Evolutionary conservation across 768 basidiomycete species (phyloP).

Genomic region (Rhodocollybia butyracea): DNA sequence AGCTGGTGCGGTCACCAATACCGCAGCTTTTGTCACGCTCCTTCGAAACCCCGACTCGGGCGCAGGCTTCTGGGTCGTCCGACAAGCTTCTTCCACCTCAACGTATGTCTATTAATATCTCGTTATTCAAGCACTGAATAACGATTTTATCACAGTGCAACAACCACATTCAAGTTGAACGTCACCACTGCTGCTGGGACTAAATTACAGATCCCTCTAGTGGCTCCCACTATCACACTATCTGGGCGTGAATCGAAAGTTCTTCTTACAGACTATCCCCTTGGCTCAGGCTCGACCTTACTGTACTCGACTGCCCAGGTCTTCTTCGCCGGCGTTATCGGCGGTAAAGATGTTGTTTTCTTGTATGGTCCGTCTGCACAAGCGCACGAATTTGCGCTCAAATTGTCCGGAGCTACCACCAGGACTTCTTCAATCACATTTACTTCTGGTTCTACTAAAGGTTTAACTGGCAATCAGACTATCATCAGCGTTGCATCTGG

Average conservation of each 20-base stretch:
- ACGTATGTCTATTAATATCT: slow-evolving; percentile 38
- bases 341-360: slow-evolving; percentile 57
- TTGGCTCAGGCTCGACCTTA: slow-evolving; percentile 53
- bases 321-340: slow-evolving; percentile 63
- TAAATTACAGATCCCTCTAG: slow-evolving; percentile 51
- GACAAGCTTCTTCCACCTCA: slow-evolving; percentile 66
- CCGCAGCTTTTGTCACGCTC: slow-evolving; percentile 55
- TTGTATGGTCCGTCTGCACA: slow-evolving; percentile 55
- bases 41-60: slow-evolving; percentile 66
- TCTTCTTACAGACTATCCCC: slow-evolving; percentile 67
- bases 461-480: slow-evolving; percentile 26
- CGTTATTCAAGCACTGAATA: background rate
- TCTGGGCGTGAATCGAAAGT: slow-evolving; percentile 75
- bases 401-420: slow-evolving; percentile 45
- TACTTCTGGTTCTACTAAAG: background rate
- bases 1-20: slow-evolving; percentile 24
- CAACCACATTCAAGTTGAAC: slow-evolving; percentile 55
- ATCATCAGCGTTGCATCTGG: slow-evolving; percentile 57
- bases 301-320: slow-evolving; percentile 74
- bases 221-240: slow-evolving; percentile 53
- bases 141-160: slow-evolving; percentile 29
- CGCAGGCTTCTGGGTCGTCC: slow-evolving; percentile 65
- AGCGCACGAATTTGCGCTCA: slow-evolving; percentile 51
- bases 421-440: slow-evolving; percentile 23
- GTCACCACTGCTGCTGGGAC: slow-evolving; percentile 52